A percentile compares a stretch with the other conserved stretches of the same genome.
These are phyloP conservation scores for Nicotiana obtusifolia DNA, from an alignment of 257 asterid genomes.

Conservation along the genomic window DNA sequence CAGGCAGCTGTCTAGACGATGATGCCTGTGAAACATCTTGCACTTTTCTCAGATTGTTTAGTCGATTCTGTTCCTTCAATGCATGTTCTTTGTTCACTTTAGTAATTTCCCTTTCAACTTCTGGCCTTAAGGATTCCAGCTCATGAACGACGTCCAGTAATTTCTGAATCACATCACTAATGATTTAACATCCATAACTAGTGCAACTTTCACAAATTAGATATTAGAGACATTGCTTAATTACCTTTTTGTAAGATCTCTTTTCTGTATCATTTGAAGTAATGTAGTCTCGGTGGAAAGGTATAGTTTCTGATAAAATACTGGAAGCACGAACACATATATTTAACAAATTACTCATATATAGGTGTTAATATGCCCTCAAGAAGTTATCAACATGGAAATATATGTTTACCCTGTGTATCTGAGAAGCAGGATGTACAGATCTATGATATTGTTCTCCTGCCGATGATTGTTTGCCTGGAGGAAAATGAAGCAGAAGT, in stretches of 20 bases:
- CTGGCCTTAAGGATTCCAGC: not conserved
- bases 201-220: not conserved
- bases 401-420: constrained; percentile 47
- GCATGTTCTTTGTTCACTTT: not conserved
- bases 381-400: not conserved
- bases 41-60: not conserved
- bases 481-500: not conserved
- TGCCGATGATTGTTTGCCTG: constrained; percentile 62
- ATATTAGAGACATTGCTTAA: not conserved
- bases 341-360: not conserved
- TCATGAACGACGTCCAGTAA: not conserved
- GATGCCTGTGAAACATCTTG: not conserved
- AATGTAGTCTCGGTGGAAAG: constrained; percentile 63
- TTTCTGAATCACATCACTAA: not conserved
- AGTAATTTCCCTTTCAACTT: not conserved
- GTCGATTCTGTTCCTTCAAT: not conserved
- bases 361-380: not conserved
- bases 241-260: constrained; percentile 46
- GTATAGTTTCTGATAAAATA: constrained; percentile 78
- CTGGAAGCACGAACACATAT: constrained; percentile 28
- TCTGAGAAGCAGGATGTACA: constrained; percentile 62
- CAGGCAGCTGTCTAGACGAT: not conserved
- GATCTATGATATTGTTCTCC: constrained; percentile 59
- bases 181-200: not conserved
- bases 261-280: constrained; percentile 36